phyloP scores from a whole-genome alignment of 2,329 filamentous ascomycete genomes.

The Fusarium annulatum region DNA sequence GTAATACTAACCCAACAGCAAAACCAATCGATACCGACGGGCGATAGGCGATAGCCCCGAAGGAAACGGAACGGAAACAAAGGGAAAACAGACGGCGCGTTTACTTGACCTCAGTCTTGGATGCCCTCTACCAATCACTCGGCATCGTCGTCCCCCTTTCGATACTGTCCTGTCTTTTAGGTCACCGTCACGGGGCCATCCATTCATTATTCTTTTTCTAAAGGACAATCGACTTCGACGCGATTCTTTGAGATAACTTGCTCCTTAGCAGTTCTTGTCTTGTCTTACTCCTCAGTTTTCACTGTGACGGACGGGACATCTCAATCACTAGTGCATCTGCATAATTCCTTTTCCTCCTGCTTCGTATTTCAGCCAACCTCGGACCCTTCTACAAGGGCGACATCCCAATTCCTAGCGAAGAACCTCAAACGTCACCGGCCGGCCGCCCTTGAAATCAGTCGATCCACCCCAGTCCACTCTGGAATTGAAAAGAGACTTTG shows the following conservation, averaged over 20 bases:
- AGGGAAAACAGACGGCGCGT: constrained; percentile 26
- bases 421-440: constrained; percentile 38
- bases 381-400: constrained; percentile 19
- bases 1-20: constrained; percentile 37
- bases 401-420: constrained; percentile 29
- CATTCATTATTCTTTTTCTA: constrained; percentile 30
- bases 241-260: constrained; percentile 6
- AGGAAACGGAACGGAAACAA: constrained; percentile 16
- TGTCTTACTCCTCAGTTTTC: neutral
- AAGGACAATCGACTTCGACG: constrained; percentile 11
- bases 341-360: constrained; percentile 13
- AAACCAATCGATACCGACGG: constrained; percentile 24
- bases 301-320: constrained; percentile 4
- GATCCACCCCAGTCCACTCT: constrained; percentile 37
- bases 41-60: constrained; percentile 29
- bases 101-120: constrained; percentile 19
- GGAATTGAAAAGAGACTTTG: constrained; percentile 27
- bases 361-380: constrained; percentile 27
- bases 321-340: constrained; percentile 21
- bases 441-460: constrained; percentile 38
- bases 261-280: too few species aligned
- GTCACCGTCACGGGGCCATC: constrained; percentile 32
- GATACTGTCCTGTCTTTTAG: constrained; percentile 27
- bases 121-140: constrained; percentile 36
- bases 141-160: constrained; percentile 30